Percentiles rank a stretch among this genome's conserved stretches.
These are phyloP conservation scores for Mycena olivaceomarginata DNA, from an alignment of 768 basidiomycete species.

Conservation along the genomic window DNA sequence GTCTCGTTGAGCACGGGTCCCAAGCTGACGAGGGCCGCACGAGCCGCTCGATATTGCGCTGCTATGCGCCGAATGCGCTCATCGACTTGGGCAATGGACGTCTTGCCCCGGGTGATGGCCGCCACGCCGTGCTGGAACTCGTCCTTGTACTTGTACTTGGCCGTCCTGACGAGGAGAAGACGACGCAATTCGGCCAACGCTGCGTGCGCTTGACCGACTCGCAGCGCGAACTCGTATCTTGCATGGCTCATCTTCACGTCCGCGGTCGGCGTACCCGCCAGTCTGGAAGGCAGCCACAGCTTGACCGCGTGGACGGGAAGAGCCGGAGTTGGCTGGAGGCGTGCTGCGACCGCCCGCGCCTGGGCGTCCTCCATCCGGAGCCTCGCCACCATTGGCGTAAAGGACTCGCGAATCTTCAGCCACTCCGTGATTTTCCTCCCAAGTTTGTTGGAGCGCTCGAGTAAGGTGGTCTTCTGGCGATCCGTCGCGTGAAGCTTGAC, in stretches of 20 bases:
- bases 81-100: not conserved
- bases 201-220: constrained; percentile 49
- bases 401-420: not conserved
- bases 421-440: not conserved
- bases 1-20: constrained; percentile 10
- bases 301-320: not conserved
- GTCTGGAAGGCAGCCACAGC: constrained; percentile 50
- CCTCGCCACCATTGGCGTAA: not conserved
- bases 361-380: not conserved
- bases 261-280: no score
- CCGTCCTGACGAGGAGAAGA: constrained; percentile 46
- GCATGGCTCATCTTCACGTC: constrained; percentile 13
- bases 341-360: no score
- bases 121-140: no score
- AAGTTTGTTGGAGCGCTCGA: not conserved
- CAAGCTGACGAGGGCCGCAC: not conserved
- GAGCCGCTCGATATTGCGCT: not conserved
- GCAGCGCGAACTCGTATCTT: constrained; percentile 47
- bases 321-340: not conserved
- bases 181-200: constrained; percentile 46
- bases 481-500: not conserved
- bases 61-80: not conserved
- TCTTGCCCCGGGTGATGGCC: constrained; percentile 44
- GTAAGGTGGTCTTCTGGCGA: not conserved
- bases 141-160: constrained; percentile 35